A percentile compares a stretch with the other conserved stretches of the same genome.
Conservation (phyloP, 163 green algal species). For the Chloromonas sp. region DNA sequence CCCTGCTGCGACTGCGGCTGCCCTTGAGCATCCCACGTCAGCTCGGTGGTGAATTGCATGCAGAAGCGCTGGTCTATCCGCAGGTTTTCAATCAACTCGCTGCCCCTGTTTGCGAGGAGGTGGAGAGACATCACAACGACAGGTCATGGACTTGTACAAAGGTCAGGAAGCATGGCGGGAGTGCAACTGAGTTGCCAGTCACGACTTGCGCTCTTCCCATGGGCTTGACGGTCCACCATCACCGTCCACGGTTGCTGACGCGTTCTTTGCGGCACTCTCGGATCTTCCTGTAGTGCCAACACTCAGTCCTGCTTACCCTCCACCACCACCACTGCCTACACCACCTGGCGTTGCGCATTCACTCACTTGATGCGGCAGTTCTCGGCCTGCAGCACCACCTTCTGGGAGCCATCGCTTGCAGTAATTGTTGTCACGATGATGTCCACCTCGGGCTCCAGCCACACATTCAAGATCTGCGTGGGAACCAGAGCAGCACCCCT, state of each 20-base stretch:
- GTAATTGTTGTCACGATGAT: slow-evolving; percentile 33
- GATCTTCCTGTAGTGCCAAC: no score
- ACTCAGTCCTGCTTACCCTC: no score
- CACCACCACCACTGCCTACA: not conserved
- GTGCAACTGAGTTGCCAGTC: not conserved
- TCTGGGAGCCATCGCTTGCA: not conserved
- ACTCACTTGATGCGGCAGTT: slow-evolving; percentile 40
- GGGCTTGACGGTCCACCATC: not conserved
- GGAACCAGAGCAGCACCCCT: not conserved
- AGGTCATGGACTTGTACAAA: slow-evolving; percentile 4
- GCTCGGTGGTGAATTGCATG: slow-evolving; percentile 42
- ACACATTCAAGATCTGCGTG: slow-evolving; percentile 52
- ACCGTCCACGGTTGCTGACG: not conserved
- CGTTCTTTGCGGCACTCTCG: no score
- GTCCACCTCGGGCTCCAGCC: slow-evolving; percentile 50
- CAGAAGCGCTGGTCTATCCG: slow-evolving; percentile 45
- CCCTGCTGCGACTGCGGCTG: not conserved
- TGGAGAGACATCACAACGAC: not conserved
- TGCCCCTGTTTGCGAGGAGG: slow-evolving; percentile 3
- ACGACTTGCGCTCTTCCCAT: not conserved
- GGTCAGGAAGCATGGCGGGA: not conserved
- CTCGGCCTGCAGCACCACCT: slow-evolving; percentile 35
- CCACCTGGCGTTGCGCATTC: not conserved
- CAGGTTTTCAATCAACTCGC: slow-evolving; percentile 34
- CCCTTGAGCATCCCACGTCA: slow-evolving; percentile 22